Percentiles rank a stretch among this genome's conserved stretches.
These are phyloP conservation scores for Syzygium aqueum DNA, from an alignment of 345 rosid species.

Conservation along the genomic window DNA sequence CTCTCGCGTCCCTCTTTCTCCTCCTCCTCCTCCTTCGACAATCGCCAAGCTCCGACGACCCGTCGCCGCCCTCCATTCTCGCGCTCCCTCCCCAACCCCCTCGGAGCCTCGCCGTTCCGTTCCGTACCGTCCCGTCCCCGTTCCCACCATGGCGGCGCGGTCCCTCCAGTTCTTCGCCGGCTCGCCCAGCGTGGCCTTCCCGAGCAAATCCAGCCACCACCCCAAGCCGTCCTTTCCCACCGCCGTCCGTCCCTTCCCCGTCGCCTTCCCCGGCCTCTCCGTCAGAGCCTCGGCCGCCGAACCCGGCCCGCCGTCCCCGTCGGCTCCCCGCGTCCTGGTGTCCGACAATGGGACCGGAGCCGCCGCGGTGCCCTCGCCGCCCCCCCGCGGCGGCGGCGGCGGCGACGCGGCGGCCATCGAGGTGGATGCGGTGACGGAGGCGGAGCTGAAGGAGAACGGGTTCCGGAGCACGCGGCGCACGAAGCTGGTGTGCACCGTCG, in stretches of 20 bases:
- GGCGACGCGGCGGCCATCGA: slow-evolving; percentile 24
- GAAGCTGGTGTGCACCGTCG: slow-evolving; percentile 92
- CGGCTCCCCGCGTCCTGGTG: slow-evolving; percentile 28
- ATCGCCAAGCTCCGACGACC: background rate
- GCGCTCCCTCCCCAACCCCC: background rate
- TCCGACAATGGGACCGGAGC: slow-evolving; percentile 48
- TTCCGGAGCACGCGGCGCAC: slow-evolving; percentile 96
- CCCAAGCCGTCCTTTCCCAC: slow-evolving; percentile 18
- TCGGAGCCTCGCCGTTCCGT: background rate
- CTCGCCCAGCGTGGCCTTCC: slow-evolving; percentile 22
- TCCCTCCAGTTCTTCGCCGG: slow-evolving; percentile 55
- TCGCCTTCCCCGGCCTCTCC: slow-evolving; percentile 9
- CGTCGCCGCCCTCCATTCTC: background rate
- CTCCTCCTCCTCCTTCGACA: background rate
- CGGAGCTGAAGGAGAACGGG: slow-evolving; percentile 96
- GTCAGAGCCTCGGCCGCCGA: slow-evolving; percentile 40
- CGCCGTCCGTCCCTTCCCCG: slow-evolving; percentile 16
- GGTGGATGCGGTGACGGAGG: slow-evolving; percentile 89
- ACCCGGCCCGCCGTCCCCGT: slow-evolving; percentile 4
- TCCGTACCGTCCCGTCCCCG: no score
- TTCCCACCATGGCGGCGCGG: slow-evolving; percentile 54
- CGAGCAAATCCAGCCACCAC: slow-evolving; percentile 9
- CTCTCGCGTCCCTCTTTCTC: background rate
- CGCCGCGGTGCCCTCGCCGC: background rate
- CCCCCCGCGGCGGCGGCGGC: background rate